phyloP scores from a whole-genome alignment of 257 asterid species.

The Solanum ahanhuiri region DNA sequence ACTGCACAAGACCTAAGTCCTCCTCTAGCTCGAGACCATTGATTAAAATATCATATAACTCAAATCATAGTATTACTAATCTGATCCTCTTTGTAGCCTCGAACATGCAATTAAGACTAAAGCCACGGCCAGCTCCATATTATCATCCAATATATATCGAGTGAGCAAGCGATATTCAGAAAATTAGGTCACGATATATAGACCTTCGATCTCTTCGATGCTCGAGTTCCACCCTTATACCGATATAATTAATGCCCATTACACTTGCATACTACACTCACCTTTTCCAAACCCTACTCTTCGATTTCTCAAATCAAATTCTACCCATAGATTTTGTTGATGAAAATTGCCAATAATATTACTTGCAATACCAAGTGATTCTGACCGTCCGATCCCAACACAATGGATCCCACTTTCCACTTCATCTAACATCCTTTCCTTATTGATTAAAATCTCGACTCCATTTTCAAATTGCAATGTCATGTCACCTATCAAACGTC shows the following conservation, averaged over 20 bases:
- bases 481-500: constrained; percentile 49
- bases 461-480: constrained; percentile 51
- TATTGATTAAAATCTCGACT: constrained; percentile 33
- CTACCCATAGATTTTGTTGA: constrained; percentile 83
- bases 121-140: not conserved
- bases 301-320: constrained; percentile 43
- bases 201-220: not conserved
- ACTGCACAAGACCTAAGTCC: not conserved
- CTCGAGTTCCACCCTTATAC: not conserved
- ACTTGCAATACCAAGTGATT: constrained; percentile 48
- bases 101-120: not conserved
- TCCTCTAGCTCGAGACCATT: not conserved
- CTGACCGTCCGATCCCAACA: constrained; percentile 62
- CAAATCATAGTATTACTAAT: not conserved
- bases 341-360: constrained; percentile 79
- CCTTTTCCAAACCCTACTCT: constrained; percentile 69
- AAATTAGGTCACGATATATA: not conserved
- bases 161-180: not conserved
- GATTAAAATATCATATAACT: not conserved
- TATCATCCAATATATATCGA: not conserved
- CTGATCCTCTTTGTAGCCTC: not conserved
- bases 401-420: constrained; percentile 62
- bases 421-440: constrained; percentile 42
- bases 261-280: constrained; percentile 27
- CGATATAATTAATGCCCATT: not conserved